Conservation (phyloP, 2,329 filamentous ascomycete genomes). For the Penicillium sp. region DNA sequence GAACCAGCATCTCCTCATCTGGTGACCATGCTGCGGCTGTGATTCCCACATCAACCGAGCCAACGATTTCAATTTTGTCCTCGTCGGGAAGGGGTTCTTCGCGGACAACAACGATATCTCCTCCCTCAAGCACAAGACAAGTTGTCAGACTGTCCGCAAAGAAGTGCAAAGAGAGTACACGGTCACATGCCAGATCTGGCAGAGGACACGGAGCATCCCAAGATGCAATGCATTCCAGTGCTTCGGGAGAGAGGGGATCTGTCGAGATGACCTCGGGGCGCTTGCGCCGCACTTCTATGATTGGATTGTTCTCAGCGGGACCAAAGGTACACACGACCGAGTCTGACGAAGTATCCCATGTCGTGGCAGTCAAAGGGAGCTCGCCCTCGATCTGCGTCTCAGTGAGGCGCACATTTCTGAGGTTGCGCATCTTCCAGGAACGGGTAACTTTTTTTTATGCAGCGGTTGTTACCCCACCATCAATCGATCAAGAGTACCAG, state of each 20-base stretch:
- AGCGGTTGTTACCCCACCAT: slow-evolving; percentile 38
- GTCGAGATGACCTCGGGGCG: slow-evolving; percentile 39
- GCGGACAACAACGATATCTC: slow-evolving; percentile 83
- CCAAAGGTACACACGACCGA: slow-evolving; percentile 82
- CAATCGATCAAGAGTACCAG: slow-evolving; percentile 22
- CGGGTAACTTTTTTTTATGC: slow-evolving; percentile 25
- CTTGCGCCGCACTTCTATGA: slow-evolving; percentile 70
- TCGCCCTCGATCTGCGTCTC: slow-evolving; percentile 62
- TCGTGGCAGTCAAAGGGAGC: slow-evolving; percentile 69
- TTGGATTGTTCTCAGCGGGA: slow-evolving; percentile 67
- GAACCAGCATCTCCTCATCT: slow-evolving; percentile 85
- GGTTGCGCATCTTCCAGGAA: slow-evolving; percentile 73
- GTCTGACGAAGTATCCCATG: slow-evolving; percentile 82
- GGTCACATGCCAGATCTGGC: slow-evolving; percentile 73
- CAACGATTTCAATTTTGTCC: slow-evolving; percentile 90
- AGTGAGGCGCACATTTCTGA: slow-evolving; percentile 74
- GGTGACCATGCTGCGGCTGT: slow-evolving; percentile 89
- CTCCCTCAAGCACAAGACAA: slow-evolving; percentile 83
- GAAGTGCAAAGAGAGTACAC: slow-evolving; percentile 77
- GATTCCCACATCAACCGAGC: slow-evolving; percentile 90
- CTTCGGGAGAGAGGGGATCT: slow-evolving; percentile 41
- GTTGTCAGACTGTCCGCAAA: slow-evolving; percentile 77
- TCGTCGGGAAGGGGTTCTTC: slow-evolving; percentile 67
- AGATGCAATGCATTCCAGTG: slow-evolving; percentile 64
- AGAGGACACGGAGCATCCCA: slow-evolving; percentile 87